These are phyloP conservation scores for Coniochaeta ligniaria DNA, from an alignment of 2,329 filamentous ascomycete genomes.

Conservation along the genomic window DNA sequence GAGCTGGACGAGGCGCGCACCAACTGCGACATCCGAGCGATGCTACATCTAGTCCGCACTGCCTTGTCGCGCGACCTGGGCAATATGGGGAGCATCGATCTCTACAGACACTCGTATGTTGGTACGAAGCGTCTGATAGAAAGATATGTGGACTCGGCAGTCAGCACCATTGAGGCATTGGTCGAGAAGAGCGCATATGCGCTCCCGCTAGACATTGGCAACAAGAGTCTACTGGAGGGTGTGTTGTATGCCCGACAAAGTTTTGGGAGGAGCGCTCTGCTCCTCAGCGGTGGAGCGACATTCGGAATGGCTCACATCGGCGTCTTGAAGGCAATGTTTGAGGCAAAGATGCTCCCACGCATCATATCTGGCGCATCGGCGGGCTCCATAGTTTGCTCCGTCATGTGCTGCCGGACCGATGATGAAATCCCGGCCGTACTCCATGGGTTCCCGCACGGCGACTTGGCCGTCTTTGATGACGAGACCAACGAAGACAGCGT, in stretches of 20 bases:
- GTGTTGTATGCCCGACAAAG: constrained; percentile 68
- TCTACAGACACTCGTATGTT: constrained; percentile 79
- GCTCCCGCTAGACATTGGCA: constrained; percentile 48
- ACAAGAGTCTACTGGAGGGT: constrained; percentile 56
- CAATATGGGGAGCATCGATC: constrained; percentile 73
- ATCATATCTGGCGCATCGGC: constrained; percentile 86
- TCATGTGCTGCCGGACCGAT: constrained; percentile 71
- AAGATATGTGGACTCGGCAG: constrained; percentile 72
- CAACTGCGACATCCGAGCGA: constrained; percentile 63
- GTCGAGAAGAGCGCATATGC: constrained; percentile 49
- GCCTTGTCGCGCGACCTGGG: constrained; percentile 74
- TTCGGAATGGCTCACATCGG: constrained; percentile 92
- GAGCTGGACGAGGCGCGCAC: constrained; percentile 69
- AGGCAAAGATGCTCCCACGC: constrained; percentile 67
- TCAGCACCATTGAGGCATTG: constrained; percentile 66
- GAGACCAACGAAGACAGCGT: constrained; percentile 51
- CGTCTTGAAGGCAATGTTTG: constrained; percentile 73
- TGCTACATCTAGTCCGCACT: constrained; percentile 77
- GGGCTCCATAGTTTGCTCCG: constrained; percentile 77
- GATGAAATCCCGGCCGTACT: constrained; percentile 68
- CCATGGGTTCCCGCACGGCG: constrained; percentile 67
- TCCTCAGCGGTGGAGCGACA: constrained; percentile 79
- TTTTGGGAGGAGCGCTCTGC: constrained; percentile 75
- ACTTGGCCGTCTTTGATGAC: constrained; percentile 72
- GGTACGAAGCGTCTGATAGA: constrained; percentile 87